Evolutionary conservation across 2,329 filamentous ascomycete genomes (phyloP).

Genomic region (Colletotrichum musicola): DNA sequence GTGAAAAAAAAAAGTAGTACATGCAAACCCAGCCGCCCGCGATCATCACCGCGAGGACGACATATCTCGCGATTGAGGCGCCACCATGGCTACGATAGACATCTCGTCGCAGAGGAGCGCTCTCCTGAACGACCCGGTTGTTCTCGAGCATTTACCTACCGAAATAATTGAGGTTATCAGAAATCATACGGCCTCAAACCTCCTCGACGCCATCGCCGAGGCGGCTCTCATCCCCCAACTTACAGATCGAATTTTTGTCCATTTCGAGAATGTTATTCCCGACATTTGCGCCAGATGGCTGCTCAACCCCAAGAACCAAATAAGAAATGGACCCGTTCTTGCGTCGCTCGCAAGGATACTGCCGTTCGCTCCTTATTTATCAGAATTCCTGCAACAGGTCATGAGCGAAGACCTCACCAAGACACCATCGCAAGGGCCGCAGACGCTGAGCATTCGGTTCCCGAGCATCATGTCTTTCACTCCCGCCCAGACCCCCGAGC

Average conservation of each 20-base stretch:
- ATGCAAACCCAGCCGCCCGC: slow-evolving; percentile 37
- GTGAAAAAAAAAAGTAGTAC: slow-evolving; percentile 45
- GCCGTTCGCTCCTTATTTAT: slow-evolving; percentile 84
- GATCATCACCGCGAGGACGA: slow-evolving; percentile 33
- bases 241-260: slow-evolving; percentile 79
- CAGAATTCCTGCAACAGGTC: slow-evolving; percentile 74
- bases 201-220: slow-evolving; percentile 78
- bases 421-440: slow-evolving; percentile 12
- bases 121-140: slow-evolving; percentile 66
- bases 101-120: slow-evolving; percentile 67
- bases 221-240: slow-evolving; percentile 76
- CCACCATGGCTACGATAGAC: slow-evolving; percentile 67
- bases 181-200: slow-evolving; percentile 71
- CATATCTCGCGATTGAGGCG: slow-evolving; percentile 38
- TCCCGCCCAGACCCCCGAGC: slow-evolving; percentile 30
- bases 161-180: slow-evolving; percentile 78
- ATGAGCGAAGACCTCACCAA: slow-evolving; percentile 42
- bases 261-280: slow-evolving; percentile 81
- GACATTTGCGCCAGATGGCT: slow-evolving; percentile 89
- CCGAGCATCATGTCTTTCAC: slow-evolving; percentile 27
- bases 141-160: slow-evolving; percentile 72
- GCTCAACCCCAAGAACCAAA: slow-evolving; percentile 56
- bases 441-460: slow-evolving; percentile 33
- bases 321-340: slow-evolving; percentile 62
- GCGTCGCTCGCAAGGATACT: slow-evolving; percentile 83